Conservation (phyloP, 2,329 filamentous ascomycete genomes). For the Colletotrichum cordylinicola region DNA sequence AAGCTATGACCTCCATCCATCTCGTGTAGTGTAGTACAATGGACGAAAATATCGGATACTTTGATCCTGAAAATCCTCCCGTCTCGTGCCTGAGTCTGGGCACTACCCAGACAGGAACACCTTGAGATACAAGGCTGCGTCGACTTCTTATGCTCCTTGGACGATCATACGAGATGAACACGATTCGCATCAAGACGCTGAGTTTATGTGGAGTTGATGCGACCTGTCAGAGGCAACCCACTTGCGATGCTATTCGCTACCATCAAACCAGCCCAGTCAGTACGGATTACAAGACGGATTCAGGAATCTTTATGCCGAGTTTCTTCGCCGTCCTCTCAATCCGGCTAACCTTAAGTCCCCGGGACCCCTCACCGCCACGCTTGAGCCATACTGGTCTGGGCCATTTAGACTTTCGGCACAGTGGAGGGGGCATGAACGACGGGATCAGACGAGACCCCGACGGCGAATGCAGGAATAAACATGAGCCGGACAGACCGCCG, state of each 20-base stretch:
- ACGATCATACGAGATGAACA: neutral
- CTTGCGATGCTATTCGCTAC: neutral
- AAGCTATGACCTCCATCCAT: neutral
- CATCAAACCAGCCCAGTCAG: neutral
- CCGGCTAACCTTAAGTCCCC: neutral
- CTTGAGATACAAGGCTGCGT: neutral
- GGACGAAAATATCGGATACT: neutral
- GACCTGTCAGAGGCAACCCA: neutral
- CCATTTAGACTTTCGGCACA: neutral
- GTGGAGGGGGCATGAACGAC: constrained; percentile 14
- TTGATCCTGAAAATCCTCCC: neutral
- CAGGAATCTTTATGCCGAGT: neutral
- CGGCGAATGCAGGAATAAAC: neutral
- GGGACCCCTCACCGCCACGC: neutral
- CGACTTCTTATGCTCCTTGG: neutral
- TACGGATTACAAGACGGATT: neutral
- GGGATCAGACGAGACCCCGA: constrained; percentile 4
- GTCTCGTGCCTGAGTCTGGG: neutral
- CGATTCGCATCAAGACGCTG: neutral
- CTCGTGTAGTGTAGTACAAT: neutral
- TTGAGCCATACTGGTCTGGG: neutral
- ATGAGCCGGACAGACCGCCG: neutral
- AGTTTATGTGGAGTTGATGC: neutral
- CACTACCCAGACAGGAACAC: neutral
- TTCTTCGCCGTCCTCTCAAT: neutral